Percentiles rank a stretch among this genome's conserved stretches.
These are phyloP conservation scores for Aspergillus clavatus DNA, from an alignment of 2,329 filamentous ascomycete species.

Conservation along the genomic window DNA sequence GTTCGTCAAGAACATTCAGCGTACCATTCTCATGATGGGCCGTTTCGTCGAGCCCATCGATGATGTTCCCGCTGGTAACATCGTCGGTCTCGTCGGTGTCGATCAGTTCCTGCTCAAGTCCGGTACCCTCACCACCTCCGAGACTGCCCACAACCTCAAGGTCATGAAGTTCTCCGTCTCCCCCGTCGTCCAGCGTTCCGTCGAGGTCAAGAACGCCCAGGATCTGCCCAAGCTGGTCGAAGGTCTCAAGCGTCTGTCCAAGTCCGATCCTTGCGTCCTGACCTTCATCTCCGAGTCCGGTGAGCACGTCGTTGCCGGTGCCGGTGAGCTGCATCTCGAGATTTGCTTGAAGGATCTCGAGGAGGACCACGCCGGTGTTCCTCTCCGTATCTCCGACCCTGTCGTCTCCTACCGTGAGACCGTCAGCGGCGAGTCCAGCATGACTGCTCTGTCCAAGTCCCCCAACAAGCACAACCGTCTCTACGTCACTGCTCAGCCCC, in stretches of 20 bases:
- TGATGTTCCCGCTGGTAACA: slow-evolving; percentile 99
- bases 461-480: slow-evolving; percentile 99
- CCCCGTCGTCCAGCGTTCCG: slow-evolving; percentile 95
- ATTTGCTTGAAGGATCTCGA: slow-evolving; percentile 99
- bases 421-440: slow-evolving; percentile 76
- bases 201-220: slow-evolving; percentile 99
- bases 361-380: slow-evolving; percentile 98
- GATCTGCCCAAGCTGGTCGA: slow-evolving; percentile 99
- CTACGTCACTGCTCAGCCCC: slow-evolving; percentile 87
- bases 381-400: slow-evolving; percentile 94
- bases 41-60: slow-evolving; percentile 98
- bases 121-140: slow-evolving; percentile 95
- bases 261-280: slow-evolving; percentile 98
- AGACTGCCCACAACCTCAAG: slow-evolving; percentile 99
- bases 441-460: slow-evolving; percentile 97
- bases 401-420: slow-evolving; percentile 99
- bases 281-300: slow-evolving; percentile 84
- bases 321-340: slow-evolving; percentile 98
- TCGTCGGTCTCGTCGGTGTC: slow-evolving; percentile 97
- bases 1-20: slow-evolving; percentile 99
- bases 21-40: slow-evolving; percentile 99
- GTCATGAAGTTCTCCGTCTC: slow-evolving; percentile 99
- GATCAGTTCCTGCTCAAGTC: slow-evolving; percentile 99
- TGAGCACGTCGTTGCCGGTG: slow-evolving; percentile 98
- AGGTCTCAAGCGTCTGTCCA: slow-evolving; percentile 99